Evolutionary conservation across 2,329 filamentous ascomycete genomes (phyloP), one percentile per base, ranked within the genome.

Genomic region (Amauroascus verrucosus): DNA sequence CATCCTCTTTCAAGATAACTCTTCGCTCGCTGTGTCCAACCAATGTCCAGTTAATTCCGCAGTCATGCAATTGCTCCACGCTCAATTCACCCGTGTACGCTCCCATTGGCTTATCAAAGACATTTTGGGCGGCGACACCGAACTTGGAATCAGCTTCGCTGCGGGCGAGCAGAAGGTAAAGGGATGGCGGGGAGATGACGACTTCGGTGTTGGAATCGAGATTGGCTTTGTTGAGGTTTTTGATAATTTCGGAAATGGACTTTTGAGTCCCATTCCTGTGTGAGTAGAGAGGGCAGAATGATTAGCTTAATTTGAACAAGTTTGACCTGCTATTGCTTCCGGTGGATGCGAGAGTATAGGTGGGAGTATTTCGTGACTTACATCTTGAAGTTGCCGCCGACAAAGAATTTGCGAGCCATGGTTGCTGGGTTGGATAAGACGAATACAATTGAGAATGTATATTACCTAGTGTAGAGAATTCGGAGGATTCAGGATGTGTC

Each of bases 361-460:
- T 2, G 28, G 8, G 45, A 7, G 28, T 28, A 11, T 30, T 52
- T 33, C 16, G 13, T 32, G 24, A 46, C 26, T 70, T 77, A 95
- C 90, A 97, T 97, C 82, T 98, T 97, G 79, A 97, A 97, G 85
- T 98, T 98, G 70, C 90, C 90, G 74, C 90, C 90, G 73, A 95
- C 87, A 73, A 95, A 95, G 80, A 95, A 95, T 79, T 89, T 86
- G 79, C 89, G 89, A 81, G 84, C 80, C 89, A 95, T 95, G 80
- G 75, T 69, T 46, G 40, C 50, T 13, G 30, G 13, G 13, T 33
- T 32, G 7, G 32, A 48, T 48, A 32, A 26, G 20, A 13, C 28
- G 60, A 51, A 56, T 33, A 48, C 48, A 48, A 40, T 26, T 38
- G 11, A 40, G 6, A 16, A 37, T 22, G 2, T 9, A 46, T n/a